Conservation (phyloP, 129 eudicot species). For the Logfia minima region DNA sequence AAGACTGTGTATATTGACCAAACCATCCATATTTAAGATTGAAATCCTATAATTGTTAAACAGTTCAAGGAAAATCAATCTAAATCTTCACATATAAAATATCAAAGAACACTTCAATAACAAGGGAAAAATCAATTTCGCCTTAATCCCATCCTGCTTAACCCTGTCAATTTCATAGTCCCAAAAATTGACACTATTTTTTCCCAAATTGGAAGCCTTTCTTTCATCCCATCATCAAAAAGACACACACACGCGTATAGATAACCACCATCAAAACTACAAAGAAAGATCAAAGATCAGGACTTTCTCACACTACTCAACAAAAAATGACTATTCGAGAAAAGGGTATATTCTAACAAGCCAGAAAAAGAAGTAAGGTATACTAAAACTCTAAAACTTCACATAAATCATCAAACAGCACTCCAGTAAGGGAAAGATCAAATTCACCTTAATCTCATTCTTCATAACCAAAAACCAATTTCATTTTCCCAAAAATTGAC, state of each 20-base stretch:
- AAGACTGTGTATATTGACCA: constrained; percentile 12
- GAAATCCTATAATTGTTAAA: constrained; percentile 8
- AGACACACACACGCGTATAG: background rate
- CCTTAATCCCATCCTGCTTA: constrained; percentile 17
- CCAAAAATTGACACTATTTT: background rate
- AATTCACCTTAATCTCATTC: constrained; percentile 18
- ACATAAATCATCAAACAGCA: constrained; percentile 6
- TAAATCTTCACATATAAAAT: background rate
- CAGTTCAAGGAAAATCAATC: constrained; percentile 2
- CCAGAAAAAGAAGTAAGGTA: background rate
- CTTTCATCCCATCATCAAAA: background rate
- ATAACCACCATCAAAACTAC: background rate
- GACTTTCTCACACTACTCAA: background rate
- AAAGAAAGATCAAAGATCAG: constrained; percentile 15
- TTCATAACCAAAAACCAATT: constrained; percentile 16
- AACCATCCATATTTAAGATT: background rate
- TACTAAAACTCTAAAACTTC: background rate
- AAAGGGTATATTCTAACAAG: background rate
- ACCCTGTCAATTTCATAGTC: constrained; percentile 1
- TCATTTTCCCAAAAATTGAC: constrained; percentile 9
- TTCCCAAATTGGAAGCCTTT: constrained; percentile 1
- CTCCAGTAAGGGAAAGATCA: constrained; percentile 3
- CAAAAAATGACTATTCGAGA: background rate
- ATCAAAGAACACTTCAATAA: constrained; percentile 13
- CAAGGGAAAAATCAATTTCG: constrained; percentile 11